Evolutionary conservation across 2,329 filamentous ascomycete genomes (phyloP), one percentile per base, ranked within the genome.

Genomic region (Colletotrichum sublineola): DNA sequence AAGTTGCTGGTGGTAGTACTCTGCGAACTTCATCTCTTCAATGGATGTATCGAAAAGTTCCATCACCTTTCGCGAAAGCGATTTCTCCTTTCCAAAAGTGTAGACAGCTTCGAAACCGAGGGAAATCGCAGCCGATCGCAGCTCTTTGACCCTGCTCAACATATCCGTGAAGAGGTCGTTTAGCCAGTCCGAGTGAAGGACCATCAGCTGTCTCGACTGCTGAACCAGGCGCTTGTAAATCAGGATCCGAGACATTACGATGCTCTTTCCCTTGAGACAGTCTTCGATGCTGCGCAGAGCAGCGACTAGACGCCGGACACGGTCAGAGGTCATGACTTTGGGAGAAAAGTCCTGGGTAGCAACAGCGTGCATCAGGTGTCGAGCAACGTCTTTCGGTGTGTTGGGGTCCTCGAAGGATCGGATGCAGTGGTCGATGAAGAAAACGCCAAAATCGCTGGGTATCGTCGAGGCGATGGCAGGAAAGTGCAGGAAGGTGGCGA

Each of bases 351-450:
- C 93, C 78, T 98, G 95, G 57, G 92, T 90, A 56, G 91, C 92
- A 18, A 97, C 85, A 7, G 97, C 87, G 74, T 95, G 92, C 86
- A 98, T 91, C 76, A 97, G 88, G 75, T 93, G 91, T 46, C 93
- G 93, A 40, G 93, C 86, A 12, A 97, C 85, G 20, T 94, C 91
- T 77, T 98, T 98, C 0, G 95, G 89, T 20, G 90, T 84, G 5
- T 87, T 84, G 3, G 86, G 80, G 73, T 96, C 91, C 76, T 93
- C 89, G 64, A 97, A 90, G 12, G 89, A 90, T 60, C 88, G 88
- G 73, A 97, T 93, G 64, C 92, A 91, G 75, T 95, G 91, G 69
- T 98, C 95, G 50, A 97, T 83, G 65, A 98, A 86, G 79, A 94
- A 96, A 20, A 90, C 81, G 65, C 91, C 91, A 79, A 97, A 97